Percentiles rank a stretch among this genome's conserved stretches.
These are phyloP conservation scores for Thelonectria discophora DNA, from an alignment of 2,329 filamentous ascomycete species.

Conservation along the genomic window DNA sequence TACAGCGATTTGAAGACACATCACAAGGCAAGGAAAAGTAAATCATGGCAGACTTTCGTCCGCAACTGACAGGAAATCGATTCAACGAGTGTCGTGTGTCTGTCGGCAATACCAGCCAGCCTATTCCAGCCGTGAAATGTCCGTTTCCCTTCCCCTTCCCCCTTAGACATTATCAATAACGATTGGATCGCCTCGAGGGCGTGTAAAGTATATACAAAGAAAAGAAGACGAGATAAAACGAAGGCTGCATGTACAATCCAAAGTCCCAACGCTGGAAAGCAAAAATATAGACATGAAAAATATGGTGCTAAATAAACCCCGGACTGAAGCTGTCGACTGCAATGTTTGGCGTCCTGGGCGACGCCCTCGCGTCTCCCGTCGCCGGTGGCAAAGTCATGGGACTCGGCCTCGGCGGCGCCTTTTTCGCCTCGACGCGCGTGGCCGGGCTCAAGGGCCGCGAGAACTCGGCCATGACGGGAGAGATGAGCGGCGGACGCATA, in stretches of 20 bases:
- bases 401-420: conserved; percentile 45
- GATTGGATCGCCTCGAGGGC: background rate
- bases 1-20: too few species aligned
- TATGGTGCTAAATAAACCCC: conserved; percentile 33
- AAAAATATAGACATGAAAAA: conserved; percentile 3
- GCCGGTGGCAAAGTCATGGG: conserved; percentile 44
- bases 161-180: conserved; percentile 25
- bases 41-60: conserved; percentile 6
- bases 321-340: conserved; percentile 40
- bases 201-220: conserved; percentile 13
- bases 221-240: background rate
- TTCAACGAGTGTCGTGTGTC: conserved; percentile 16
- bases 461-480: conserved; percentile 45
- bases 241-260: conserved; percentile 10
- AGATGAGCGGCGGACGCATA: conserved; percentile 40
- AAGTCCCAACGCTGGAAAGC: conserved; percentile 11
- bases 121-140: background rate
- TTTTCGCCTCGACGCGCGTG: conserved; percentile 45
- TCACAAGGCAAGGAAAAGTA: background rate
- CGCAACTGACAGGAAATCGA: background rate
- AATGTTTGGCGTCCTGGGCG: conserved; percentile 31
- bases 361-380: conserved; percentile 16
- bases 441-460: conserved; percentile 30
- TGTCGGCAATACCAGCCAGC: conserved; percentile 9
- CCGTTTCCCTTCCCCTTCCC: conserved; percentile 5